Conservation (phyloP, 306 rosid species). For the Prunus salicina region DNA sequence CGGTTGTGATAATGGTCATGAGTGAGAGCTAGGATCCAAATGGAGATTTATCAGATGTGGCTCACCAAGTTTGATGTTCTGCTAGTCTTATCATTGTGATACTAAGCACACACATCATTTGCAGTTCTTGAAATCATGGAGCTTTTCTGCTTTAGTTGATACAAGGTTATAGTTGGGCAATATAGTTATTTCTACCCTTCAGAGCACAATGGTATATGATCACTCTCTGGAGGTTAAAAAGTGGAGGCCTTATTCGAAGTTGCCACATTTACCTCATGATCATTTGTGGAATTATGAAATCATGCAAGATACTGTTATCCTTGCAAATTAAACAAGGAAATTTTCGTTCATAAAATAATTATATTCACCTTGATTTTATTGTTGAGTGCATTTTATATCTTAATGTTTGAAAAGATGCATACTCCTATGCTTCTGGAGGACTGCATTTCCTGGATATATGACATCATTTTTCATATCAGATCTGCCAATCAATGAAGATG, state of each 20-base stretch:
- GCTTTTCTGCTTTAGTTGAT: background rate
- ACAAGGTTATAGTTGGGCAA: background rate
- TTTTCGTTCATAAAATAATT: background rate
- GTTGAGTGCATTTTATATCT: background rate
- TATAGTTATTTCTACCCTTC: background rate
- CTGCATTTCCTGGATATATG: background rate
- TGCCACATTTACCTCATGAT: background rate
- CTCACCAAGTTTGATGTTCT: background rate
- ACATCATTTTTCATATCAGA: constrained; percentile 34
- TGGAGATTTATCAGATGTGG: background rate
- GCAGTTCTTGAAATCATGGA: background rate
- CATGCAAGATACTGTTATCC: background rate
- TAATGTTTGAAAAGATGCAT: background rate
- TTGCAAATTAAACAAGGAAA: background rate
- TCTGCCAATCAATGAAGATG: constrained; percentile 48
- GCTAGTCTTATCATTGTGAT: background rate
- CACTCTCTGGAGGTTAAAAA: background rate
- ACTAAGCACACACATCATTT: background rate
- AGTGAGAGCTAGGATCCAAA: background rate
- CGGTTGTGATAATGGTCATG: background rate
- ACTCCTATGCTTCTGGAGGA: background rate
- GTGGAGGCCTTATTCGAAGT: background rate
- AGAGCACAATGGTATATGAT: background rate
- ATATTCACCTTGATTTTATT: background rate
- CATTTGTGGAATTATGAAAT: background rate